Conservation (phyloP, 2,329 filamentous ascomycete genomes). For the Diaporthe ilicicola region DNA sequence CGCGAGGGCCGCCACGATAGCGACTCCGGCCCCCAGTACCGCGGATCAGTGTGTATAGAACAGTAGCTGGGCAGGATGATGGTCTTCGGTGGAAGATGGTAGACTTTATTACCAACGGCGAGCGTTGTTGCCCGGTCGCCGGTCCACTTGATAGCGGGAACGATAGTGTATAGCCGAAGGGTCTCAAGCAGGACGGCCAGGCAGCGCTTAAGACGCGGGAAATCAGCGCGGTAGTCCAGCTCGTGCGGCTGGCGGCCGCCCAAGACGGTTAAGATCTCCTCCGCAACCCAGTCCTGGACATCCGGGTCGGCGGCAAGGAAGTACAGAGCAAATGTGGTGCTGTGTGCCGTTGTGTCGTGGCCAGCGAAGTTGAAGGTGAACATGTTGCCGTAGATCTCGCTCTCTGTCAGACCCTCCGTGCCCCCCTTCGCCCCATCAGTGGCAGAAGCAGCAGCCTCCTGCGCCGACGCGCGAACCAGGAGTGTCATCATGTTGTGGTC, state of each 20-base stretch:
- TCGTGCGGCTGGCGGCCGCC: conserved; percentile 31
- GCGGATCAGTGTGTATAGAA: conserved; percentile 39
- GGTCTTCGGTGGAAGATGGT: conserved; percentile 36
- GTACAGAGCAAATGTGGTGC: conserved; percentile 50
- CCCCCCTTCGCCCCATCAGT: no score
- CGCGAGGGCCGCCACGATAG: conserved; percentile 39
- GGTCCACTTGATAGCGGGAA: conserved; percentile 32
- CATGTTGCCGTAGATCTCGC: conserved; percentile 58
- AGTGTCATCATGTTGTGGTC: no score
- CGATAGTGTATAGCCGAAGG: conserved; percentile 49
- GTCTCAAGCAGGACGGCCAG: conserved; percentile 52
- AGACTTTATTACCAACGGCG: no score
- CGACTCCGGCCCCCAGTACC: conserved; percentile 39
- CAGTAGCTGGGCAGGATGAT: conserved; percentile 36
- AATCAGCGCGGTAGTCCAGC: conserved; percentile 46
- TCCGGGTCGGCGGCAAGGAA: conserved; percentile 54
- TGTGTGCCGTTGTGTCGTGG: conserved; percentile 59
- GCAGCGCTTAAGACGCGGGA: conserved; percentile 51
- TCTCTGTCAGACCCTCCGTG: conserved; percentile 45
- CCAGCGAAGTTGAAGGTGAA: conserved; percentile 60
- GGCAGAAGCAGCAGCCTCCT: no score
- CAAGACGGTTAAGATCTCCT: conserved; percentile 46
- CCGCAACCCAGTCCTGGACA: conserved; percentile 54
- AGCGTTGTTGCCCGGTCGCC: not conserved
- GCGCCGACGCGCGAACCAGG: conserved; percentile 17